phyloP scores from a whole-genome alignment of 768 basidiomycete genomes.

The Mycena galopus region DNA sequence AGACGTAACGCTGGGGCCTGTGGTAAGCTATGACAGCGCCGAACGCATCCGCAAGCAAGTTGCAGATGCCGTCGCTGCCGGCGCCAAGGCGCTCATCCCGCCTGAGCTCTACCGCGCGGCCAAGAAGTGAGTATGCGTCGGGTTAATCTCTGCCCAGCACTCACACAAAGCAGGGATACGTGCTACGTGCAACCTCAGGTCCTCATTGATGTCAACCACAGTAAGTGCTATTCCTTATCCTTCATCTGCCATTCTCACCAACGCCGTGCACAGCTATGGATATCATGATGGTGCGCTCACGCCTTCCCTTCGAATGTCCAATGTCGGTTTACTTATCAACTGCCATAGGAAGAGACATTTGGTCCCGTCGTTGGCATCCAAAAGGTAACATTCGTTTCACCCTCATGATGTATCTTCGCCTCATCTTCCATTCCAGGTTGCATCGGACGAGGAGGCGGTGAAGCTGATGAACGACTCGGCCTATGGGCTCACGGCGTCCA shows the following conservation, averaged over 20 bases:
- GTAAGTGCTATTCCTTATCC: slow-evolving; percentile 58
- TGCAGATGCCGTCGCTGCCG: slow-evolving; percentile 86
- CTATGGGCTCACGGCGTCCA: slow-evolving; percentile 93
- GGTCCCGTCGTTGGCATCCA: slow-evolving; percentile 95
- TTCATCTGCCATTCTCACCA: slow-evolving; percentile 14
- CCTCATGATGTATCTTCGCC: slow-evolving; percentile 39
- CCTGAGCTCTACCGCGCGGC: slow-evolving; percentile 77
- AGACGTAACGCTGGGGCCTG: slow-evolving; percentile 90
- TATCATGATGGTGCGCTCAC: slow-evolving; percentile 80
- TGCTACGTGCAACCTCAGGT: slow-evolving; percentile 94
- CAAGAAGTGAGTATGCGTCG: slow-evolving; percentile 63
- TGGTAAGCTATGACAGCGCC: slow-evolving; percentile 90
- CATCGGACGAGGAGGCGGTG: slow-evolving; percentile 90
- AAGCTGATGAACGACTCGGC: slow-evolving; percentile 95
- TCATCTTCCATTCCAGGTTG: slow-evolving; percentile 56
- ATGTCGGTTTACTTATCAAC: neutral
- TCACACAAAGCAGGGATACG: slow-evolving; percentile 66
- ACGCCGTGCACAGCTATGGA: slow-evolving; percentile 76
- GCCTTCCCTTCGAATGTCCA: neutral
- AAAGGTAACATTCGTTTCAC: slow-evolving; percentile 65
- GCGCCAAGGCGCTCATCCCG: slow-evolving; percentile 82
- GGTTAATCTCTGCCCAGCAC: neutral
- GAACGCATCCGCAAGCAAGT: slow-evolving; percentile 89
- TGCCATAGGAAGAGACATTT: slow-evolving; percentile 85
- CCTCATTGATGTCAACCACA: slow-evolving; percentile 88